phyloP scores from a whole-genome alignment of 2,329 filamentous ascomycete genomes.

The Penicillium olsonii region DNA sequence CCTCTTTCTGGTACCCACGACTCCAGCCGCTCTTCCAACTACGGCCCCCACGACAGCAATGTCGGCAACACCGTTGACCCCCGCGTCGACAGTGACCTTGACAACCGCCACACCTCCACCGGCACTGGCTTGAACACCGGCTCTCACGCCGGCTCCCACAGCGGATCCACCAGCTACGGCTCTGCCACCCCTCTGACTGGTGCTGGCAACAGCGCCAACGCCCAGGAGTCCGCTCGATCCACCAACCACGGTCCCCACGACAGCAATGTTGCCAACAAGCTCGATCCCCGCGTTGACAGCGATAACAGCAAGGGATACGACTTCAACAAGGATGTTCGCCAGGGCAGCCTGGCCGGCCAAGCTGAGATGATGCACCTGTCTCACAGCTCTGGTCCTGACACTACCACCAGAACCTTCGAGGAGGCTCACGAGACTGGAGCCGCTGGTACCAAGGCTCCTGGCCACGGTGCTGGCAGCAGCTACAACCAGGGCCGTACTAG shows the following conservation, averaged over 20 bases:
- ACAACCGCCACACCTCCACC: not conserved
- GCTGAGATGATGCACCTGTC: slow-evolving; percentile 11
- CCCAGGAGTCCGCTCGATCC: not conserved
- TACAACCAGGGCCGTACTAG: slow-evolving; percentile 9
- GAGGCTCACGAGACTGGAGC: slow-evolving; percentile 14
- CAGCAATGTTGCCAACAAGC: not conserved
- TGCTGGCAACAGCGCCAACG: not conserved
- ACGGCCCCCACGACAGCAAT: slow-evolving; percentile 18
- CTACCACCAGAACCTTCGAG: slow-evolving; percentile 21
- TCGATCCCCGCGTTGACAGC: slow-evolving; percentile 5
- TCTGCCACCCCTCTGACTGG: not conserved
- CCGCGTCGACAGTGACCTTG: not conserved
- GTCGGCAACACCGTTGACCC: slow-evolving; percentile 12
- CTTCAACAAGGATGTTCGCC: slow-evolving; percentile 18
- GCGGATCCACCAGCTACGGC: not conserved
- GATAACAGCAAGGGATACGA: slow-evolving; percentile 11
- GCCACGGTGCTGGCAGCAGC: slow-evolving; percentile 15
- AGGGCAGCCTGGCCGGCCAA: slow-evolving; percentile 14
- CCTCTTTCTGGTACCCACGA: not conserved
- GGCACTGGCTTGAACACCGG: not conserved
- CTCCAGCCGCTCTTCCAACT: slow-evolving; percentile 14
- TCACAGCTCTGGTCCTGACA: slow-evolving; percentile 12
- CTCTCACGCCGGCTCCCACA: not conserved
- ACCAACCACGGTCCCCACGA: not conserved
- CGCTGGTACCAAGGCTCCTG: not conserved